Conservation (phyloP, 495 filamentous ascomycete species). For the Hyphodiscus hymeniophilus region DNA sequence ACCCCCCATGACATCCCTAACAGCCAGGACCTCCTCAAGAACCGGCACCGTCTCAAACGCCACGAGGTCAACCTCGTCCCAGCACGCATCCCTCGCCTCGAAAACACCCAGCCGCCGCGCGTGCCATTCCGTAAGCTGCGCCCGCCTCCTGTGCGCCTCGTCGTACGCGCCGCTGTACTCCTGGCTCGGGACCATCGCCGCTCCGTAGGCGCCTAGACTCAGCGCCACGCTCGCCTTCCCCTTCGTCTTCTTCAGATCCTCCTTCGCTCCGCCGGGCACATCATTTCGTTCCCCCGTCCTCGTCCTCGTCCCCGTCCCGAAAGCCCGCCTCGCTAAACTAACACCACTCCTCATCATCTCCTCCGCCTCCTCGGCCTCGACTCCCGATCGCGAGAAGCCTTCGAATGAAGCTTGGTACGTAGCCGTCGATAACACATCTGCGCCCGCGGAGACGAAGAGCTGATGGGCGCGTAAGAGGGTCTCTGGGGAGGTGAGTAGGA, state of each 20-base stretch:
- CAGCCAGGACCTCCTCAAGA: conserved; percentile 50
- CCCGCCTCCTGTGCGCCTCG: conserved; percentile 30
- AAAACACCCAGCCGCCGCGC: conserved; percentile 43
- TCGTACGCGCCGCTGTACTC: conserved; percentile 59
- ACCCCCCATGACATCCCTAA: conserved; percentile 34
- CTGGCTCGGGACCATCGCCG: conserved; percentile 51
- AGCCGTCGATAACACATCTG: conserved; percentile 52
- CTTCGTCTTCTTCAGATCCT: too few relatives aligned
- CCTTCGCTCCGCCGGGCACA: too few relatives aligned
- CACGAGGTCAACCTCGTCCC: conserved; percentile 40
- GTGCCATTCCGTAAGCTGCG: conserved; percentile 46
- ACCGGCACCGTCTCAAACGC: conserved; percentile 58
- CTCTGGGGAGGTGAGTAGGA: conserved; percentile 37
- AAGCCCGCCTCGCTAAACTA: not conserved
- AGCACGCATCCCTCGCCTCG: conserved; percentile 9
- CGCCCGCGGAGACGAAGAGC: conserved; percentile 43
- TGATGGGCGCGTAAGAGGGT: conserved; percentile 44
- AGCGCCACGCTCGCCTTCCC: conserved; percentile 37
- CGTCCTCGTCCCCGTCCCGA: conserved; percentile 1
- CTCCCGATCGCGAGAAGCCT: conserved; percentile 33
- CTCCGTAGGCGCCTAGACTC: conserved; percentile 56
- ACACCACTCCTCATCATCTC: conserved; percentile 6
- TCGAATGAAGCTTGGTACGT: conserved; percentile 55
- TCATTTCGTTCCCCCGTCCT: not conserved
- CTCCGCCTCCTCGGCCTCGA: conserved; percentile 15